Base-by-base conservation (phyloP, 805 yeast genomes). In the Yarrowia sp. region DNA sequence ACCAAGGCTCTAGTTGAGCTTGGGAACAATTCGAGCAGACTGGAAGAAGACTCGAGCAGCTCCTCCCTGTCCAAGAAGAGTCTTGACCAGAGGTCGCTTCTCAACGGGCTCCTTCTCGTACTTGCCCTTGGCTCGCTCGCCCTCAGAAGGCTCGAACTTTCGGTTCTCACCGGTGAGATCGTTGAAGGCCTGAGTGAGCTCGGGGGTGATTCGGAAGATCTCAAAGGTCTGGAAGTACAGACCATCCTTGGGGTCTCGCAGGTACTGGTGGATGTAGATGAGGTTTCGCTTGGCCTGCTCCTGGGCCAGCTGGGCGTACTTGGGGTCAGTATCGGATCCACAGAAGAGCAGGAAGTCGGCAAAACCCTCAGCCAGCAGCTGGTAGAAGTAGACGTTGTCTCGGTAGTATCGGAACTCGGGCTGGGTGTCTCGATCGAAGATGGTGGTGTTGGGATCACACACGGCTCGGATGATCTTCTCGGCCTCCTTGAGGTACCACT, bases 11-110 rank as follows among this genome's bases (percentile, higher is more conserved):
- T 51, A 51, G 44, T 51, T 17, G 18, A 57, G 17, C 22, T 74
- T 72, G 11, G 84, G 83, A 5, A 79, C 75, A 0, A 85, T 76
- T 69, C 90, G 77, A 7, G 87, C 90, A 43, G 86, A 86, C 74
- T 86, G 89, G 75, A 86, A 83, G 75, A 86, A 86, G 4, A 84
- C 80, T 70, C 90, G 80, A 4, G 90, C 90, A 9, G 90, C 91
- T 14, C 89, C 78, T 14, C 84, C 90, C 55, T 79, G 77, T 3
- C 86, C 87, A 77, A 87, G 86, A 70, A 87, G 76, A 53, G 84
- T 80, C 72, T 85, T 83, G 57, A 77, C 80, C 66, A 78, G 69
- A 10, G 77, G 76, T 32, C 78, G 74, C 35, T 74, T 70, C 18
- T 73, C 75, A n/a, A 71, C 65, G 36, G 71, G 71, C 66, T 77